Percentiles rank a stretch among this genome's conserved stretches.
These are phyloP conservation scores for Agroathelia rolfsii DNA, from an alignment of 1,284 basidiomycete genomes.

Conservation along the genomic window DNA sequence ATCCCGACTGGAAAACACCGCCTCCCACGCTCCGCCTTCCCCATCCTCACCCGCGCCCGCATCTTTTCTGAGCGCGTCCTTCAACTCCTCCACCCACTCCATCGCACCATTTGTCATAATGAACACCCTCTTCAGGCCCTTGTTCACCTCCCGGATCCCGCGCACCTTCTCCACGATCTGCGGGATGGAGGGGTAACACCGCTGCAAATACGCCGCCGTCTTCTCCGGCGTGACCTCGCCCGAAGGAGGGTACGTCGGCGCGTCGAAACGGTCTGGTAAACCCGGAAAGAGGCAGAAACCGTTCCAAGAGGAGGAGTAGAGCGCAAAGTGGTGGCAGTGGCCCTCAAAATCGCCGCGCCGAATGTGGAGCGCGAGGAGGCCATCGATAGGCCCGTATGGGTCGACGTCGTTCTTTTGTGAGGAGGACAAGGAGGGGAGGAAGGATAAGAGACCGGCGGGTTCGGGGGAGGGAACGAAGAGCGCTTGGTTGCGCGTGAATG, in stretches of 20 bases:
- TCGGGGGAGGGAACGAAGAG: conserved; percentile 19
- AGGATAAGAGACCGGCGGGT: conserved; percentile 9
- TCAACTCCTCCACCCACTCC: conserved; percentile 39
- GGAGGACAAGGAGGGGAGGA: conserved; percentile 5
- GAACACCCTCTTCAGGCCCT: conserved; percentile 29
- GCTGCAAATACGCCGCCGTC: conserved; percentile 21
- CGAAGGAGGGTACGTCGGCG: conserved; percentile 15
- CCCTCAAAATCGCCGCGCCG: conserved; percentile 49
- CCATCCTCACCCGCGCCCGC: conserved; percentile 60
- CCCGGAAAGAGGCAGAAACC: conserved; percentile 33
- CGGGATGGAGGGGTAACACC: conserved; percentile 32
- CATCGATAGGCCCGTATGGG: conserved; percentile 19
- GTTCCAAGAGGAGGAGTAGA: conserved; percentile 29
- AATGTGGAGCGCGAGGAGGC: conserved; percentile 46
- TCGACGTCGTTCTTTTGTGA: conserved; percentile 7
- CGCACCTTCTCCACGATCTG: conserved; percentile 29
- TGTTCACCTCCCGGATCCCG: conserved; percentile 25
- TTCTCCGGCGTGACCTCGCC: conserved; percentile 16
- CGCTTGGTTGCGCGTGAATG: conserved; percentile 23
- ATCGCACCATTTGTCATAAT: conserved; percentile 53
- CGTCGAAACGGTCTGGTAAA: conserved; percentile 26
- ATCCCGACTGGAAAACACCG: conserved; percentile 25
- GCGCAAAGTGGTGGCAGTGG: conserved; percentile 38
- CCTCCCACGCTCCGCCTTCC: conserved; percentile 39
- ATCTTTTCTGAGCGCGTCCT: conserved; percentile 31